Evolutionary conservation across 306 rosid genomes (phyloP), one percentile per base, ranked within the genome.

Genomic region (Elaeagnus macrophylla): DNA sequence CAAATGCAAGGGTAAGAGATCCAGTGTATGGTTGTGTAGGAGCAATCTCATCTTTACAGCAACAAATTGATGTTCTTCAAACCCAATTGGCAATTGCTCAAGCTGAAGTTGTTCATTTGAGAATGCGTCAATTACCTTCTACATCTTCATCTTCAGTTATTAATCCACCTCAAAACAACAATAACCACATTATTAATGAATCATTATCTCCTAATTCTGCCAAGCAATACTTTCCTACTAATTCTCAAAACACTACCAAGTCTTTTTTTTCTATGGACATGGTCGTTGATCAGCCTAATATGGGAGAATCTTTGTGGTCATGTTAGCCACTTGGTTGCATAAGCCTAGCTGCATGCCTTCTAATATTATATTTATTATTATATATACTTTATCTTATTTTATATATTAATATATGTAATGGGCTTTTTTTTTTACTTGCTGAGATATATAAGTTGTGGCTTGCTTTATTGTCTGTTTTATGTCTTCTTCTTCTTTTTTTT

Each of bases 21-120:
- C 97, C 97, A 0, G 95, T 90, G 6, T 90, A 90, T 18, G 97
- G 97, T 0, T 90, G 97, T 39, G 97, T 83, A 7, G 97, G 97
- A 59, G 94, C 97, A 47, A 90, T 90, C 38, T 86, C 97, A 1
- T 86, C 95, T 12, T 73, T 90, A 0, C 97, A 86, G 14, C 95
- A 83, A 53, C 97, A 90, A 37, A 82, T 90, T 38, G 85, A 83
- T 52, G 72, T 37, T 25, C 94, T 90, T 9, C 97, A 86, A 66
- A 72, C 91, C 18, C 95, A 90, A 48, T 43, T 90, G 55, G 95
- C 95, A 2, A 36, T 73, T 0, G 97, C 94, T 0, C 89, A 80
- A 19, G 95, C 97, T 5, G 94, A 90, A 15, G 86, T 90, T 36
- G 79, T 86, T 18, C 94, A 81, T 41, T 66, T 90, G 86, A 78